A percentile compares a stretch with the other conserved stretches of the same genome.
Evolutionary conservation across 352 stramenopile genomes (phyloP).

Genomic region (Detonula confervacea): DNA sequence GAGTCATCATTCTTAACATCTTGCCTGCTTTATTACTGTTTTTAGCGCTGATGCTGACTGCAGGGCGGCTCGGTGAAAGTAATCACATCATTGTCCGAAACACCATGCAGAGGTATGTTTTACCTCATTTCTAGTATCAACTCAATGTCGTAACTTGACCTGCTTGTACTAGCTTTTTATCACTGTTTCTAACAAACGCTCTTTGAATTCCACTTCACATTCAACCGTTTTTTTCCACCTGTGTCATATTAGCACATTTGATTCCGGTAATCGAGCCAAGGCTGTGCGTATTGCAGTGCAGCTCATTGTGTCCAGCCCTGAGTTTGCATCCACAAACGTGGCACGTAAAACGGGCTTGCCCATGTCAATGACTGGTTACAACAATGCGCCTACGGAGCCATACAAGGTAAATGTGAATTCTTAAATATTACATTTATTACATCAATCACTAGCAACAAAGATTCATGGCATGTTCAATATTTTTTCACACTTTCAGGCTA

Average conservation of each 20-base stretch:
- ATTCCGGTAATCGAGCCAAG: conserved; percentile 21
- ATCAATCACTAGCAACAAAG: neutral
- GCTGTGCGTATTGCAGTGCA: conserved; percentile 34
- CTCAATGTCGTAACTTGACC: neutral
- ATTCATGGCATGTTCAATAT: neutral
- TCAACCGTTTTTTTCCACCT: neutral
- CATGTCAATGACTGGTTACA: neutral
- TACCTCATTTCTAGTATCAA: neutral
- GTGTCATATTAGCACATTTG: conserved; percentile 4
- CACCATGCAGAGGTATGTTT: conserved; percentile 4
- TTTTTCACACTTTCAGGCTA: conserved; percentile 51
- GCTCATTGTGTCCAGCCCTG: conserved; percentile 48
- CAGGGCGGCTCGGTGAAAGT: conserved; percentile 24
- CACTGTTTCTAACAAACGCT: neutral
- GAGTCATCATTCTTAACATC: neutral
- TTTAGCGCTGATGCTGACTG: conserved; percentile 48
- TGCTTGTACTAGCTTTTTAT: conserved; percentile 2
- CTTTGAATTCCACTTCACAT: neutral
- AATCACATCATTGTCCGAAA: conserved; percentile 18
- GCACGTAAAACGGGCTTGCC: conserved; percentile 2
- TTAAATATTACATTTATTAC: neutral
- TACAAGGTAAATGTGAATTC: conserved; percentile 2
- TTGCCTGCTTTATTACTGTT: conserved; percentile 18
- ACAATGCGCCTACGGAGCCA: neutral
- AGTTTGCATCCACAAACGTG: conserved; percentile 52